Percentiles rank a stretch among this genome's conserved stretches.
Evolutionary conservation across 2,329 filamentous ascomycete species (phyloP).

Genomic region (Cordyceps tenuipes): DNA sequence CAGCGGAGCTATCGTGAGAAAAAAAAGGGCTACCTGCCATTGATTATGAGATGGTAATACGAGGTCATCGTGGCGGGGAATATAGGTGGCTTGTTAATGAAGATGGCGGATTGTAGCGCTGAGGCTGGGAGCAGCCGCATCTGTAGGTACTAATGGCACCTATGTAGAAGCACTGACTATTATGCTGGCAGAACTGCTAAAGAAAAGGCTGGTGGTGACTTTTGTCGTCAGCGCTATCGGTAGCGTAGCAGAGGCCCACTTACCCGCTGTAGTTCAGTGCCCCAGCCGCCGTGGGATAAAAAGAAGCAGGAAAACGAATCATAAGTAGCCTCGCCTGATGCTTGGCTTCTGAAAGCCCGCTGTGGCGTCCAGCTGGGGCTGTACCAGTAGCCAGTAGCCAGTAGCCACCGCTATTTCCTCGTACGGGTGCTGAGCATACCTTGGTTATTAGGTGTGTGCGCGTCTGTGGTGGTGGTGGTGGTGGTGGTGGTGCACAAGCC

Average conservation of each 20-base stretch:
- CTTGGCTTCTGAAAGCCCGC: too few species aligned
- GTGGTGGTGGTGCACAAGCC: not conserved
- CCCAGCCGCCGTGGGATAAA: too few species aligned
- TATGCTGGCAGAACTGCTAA: not conserved
- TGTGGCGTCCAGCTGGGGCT: not conserved
- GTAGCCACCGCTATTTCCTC: not conserved
- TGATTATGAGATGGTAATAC: not conserved
- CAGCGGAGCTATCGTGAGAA: not conserved
- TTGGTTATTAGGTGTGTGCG: too few species aligned
- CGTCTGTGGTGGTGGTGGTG: too few species aligned
- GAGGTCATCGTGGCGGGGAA: slow-evolving; percentile 6
- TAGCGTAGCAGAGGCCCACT: too few species aligned
- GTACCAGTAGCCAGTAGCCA: too few species aligned
- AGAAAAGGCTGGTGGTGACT: not conserved
- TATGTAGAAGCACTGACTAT: too few species aligned
- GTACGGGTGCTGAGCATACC: not conserved
- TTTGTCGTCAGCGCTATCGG: too few species aligned
- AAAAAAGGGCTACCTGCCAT: not conserved
- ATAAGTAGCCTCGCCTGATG: too few species aligned
- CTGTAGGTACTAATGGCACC: too few species aligned
- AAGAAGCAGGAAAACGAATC: too few species aligned
- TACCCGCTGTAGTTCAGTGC: too few species aligned
- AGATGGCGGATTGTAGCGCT: not conserved
- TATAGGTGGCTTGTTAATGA: not conserved
- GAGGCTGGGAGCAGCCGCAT: not conserved